These are phyloP conservation scores for Fallopia convolvulus DNA, from an alignment of 148 eudicot genomes.

Conservation along the genomic window DNA sequence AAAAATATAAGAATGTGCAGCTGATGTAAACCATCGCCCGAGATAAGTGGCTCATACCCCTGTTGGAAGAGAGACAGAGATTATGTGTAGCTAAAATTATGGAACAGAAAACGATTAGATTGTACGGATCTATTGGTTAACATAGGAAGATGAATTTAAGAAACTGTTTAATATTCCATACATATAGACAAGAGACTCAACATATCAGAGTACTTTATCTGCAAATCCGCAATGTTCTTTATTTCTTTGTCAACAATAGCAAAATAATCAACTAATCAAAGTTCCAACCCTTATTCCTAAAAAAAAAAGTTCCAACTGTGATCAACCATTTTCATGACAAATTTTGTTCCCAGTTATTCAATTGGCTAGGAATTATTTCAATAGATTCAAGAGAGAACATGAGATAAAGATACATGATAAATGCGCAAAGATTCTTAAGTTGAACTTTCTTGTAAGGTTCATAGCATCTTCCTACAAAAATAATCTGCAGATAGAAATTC, in stretches of 20 bases:
- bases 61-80: slow-evolving; percentile 19
- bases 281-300: neutral
- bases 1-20: slow-evolving; percentile 93
- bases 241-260: neutral
- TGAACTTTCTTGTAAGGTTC: neutral
- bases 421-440: neutral
- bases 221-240: neutral
- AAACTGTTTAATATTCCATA: neutral
- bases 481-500: neutral
- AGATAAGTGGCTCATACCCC: slow-evolving; percentile 72
- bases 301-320: neutral
- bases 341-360: neutral
- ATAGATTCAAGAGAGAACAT: neutral
- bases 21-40: slow-evolving; percentile 68
- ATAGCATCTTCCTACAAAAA: neutral
- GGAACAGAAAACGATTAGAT: neutral
- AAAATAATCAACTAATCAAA: neutral
- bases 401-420: neutral
- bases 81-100: neutral
- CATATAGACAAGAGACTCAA: neutral
- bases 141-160: neutral
- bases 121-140: neutral
- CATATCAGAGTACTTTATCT: neutral
- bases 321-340: neutral
- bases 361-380: neutral